These are phyloP conservation scores for Aspergillus saccharolyticus DNA, from an alignment of 495 filamentous ascomycete species.

Conservation along the genomic window DNA sequence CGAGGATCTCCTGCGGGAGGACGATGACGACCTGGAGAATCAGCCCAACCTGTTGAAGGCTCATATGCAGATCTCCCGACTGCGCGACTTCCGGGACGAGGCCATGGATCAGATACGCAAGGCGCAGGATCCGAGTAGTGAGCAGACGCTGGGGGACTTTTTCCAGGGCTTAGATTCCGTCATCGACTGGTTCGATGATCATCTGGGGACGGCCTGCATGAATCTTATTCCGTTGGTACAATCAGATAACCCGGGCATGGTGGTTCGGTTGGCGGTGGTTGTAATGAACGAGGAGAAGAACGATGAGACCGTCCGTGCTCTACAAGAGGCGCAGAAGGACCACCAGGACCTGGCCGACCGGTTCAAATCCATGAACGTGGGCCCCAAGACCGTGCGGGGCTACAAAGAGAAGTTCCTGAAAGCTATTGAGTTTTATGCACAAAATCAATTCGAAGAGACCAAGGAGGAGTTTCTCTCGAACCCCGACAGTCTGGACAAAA, in stretches of 20 bases:
- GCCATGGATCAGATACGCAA: constrained; percentile 90
- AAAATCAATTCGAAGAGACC: constrained; percentile 67
- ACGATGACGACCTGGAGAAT: constrained; percentile 79
- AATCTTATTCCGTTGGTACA: constrained; percentile 84
- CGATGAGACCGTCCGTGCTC: constrained; percentile 80
- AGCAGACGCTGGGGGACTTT: constrained; percentile 78
- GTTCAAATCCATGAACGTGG: constrained; percentile 91
- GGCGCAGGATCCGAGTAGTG: constrained; percentile 64
- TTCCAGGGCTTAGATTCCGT: constrained; percentile 84
- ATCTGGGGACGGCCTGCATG: constrained; percentile 79
- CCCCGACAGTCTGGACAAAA: constrained; percentile 77
- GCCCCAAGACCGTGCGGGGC: constrained; percentile 83
- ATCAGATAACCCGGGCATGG: constrained; percentile 76
- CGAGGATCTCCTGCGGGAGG: constrained; percentile 68
- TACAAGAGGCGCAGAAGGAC: constrained; percentile 91
- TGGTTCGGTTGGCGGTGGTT: constrained; percentile 85
- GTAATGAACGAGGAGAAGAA: constrained; percentile 95
- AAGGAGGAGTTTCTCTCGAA: constrained; percentile 75
- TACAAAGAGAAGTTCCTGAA: constrained; percentile 94
- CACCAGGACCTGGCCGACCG: constrained; percentile 88
- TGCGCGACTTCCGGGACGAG: constrained; percentile 90
- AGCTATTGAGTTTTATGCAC: constrained; percentile 67
- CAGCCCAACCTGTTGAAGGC: constrained; percentile 87
- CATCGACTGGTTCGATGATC: constrained; percentile 91
- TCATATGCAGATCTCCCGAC: constrained; percentile 84